Evolutionary conservation across 2,329 filamentous ascomycete genomes (phyloP).

Genomic region (Sclerotiophoma versabilis): DNA sequence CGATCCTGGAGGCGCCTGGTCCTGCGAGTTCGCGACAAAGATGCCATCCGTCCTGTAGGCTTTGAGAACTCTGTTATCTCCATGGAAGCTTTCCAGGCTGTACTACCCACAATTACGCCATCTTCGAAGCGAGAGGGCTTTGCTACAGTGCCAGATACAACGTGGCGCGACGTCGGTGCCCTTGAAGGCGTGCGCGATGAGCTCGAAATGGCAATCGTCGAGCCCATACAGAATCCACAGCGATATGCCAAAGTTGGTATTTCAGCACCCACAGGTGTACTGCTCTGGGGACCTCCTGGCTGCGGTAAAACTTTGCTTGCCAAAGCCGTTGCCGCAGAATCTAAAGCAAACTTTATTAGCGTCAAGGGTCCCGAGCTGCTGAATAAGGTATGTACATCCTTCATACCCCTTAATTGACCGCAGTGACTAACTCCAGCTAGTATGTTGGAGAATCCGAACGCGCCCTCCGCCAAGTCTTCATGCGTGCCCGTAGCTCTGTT

Average conservation of each 20-base stretch:
- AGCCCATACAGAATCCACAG: constrained; percentile 84
- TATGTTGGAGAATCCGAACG: constrained; percentile 97
- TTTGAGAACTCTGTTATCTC: constrained; percentile 64
- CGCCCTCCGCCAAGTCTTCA: constrained; percentile 89
- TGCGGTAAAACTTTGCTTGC: constrained; percentile 97
- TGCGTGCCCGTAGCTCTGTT: constrained; percentile 81
- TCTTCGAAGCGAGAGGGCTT: constrained; percentile 93
- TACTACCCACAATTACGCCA: constrained; percentile 77
- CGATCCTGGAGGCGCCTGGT: constrained; percentile 56
- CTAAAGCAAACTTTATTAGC: constrained; percentile 96
- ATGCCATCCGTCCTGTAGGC: constrained; percentile 60
- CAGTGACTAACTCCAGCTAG: constrained; percentile 28
- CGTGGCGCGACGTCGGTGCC: constrained; percentile 91
- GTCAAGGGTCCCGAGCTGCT: constrained; percentile 96
- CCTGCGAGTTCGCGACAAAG: constrained; percentile 57
- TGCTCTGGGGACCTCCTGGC: constrained; percentile 95
- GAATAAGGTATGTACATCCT: constrained; percentile 69
- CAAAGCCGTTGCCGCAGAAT: constrained; percentile 94
- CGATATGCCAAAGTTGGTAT: constrained; percentile 80
- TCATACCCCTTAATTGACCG: neutral
- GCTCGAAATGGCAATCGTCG: constrained; percentile 84
- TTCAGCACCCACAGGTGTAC: constrained; percentile 80
- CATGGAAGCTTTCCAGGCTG: constrained; percentile 74
- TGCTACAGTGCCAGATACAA: constrained; percentile 90
- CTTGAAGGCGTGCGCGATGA: constrained; percentile 79